Evolutionary conservation across 2,329 filamentous ascomycete species (phyloP), one percentile per base, ranked within the genome.

Genomic region (Apiospora hydei): DNA sequence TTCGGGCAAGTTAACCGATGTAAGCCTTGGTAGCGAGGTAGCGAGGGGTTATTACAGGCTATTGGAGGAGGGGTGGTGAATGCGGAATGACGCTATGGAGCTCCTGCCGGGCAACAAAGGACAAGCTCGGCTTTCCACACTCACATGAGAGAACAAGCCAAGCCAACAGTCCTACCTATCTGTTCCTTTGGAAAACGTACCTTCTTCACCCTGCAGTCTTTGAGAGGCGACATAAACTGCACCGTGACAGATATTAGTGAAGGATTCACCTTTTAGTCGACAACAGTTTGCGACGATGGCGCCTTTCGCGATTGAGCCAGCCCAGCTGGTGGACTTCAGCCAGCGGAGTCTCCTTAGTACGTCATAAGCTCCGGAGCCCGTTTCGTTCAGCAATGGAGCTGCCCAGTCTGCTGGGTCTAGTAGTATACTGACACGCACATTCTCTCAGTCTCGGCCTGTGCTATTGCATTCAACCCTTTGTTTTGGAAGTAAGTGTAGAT

Each of bases 401-500:
- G 34, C 34, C 18, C 8, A 38, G 21, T 41, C n/a, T 64, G 57
- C 57, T 64, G 57, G 34, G 34, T 21, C 67, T 49, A 26, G 46
- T 34, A 46, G 43, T 43, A 24, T 67, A 26, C 46, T 61, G 21
- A 61, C 18, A 61, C 6, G 16, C 53, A 16, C 57, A 5, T 21
- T 14, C 21, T 61, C 41, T 43, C 70, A 98, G 95, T 96, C 77
- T 94, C 94, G 77, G 93, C 92, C 67, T 88, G 87, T 71, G 89
- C 93, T 70, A 97, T 99, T 84, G 88, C 92, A 68, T 98, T 99
- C 85, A 99, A 99, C 84, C 96, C 96, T 30, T 92, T 96, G n/a
- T 98, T 98, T 84, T 99, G 96, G 96, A 99, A 99, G 95, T 98
- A 88, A 87, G 94, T 47, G 73, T 69, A 73, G 30, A 61, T 47